A percentile compares a stretch with the other conserved stretches of the same genome.
phyloP scores from a whole-genome alignment of 2,329 filamentous ascomycete genomes.

The Calcarisporium arbuscula region DNA sequence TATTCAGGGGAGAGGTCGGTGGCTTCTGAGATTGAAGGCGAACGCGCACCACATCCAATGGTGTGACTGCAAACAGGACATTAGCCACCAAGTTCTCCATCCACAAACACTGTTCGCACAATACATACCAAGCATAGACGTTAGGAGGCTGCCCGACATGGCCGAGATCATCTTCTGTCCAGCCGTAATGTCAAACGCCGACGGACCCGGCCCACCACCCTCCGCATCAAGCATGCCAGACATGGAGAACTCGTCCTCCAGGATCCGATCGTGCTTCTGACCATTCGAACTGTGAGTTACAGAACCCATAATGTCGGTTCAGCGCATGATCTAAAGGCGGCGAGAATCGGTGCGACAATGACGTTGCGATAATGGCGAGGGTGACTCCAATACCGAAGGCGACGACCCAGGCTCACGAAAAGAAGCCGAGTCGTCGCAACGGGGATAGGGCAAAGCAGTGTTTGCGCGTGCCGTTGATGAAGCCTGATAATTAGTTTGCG shows the following conservation, averaged over 20 bases:
- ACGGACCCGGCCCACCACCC: conserved; percentile 17
- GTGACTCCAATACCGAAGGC: background rate
- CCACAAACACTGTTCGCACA: background rate
- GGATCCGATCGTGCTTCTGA: conserved; percentile 22
- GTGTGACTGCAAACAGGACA: conserved; percentile 59
- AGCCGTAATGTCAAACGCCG: conserved; percentile 64
- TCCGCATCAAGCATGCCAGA: conserved; percentile 19
- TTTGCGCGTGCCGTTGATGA: too few relatives aligned
- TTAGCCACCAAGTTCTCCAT: conserved; percentile 7
- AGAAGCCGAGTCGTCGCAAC: background rate
- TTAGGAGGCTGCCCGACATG: conserved; percentile 82
- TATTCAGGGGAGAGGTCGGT: conserved; percentile 43
- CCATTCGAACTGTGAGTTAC: conserved; percentile 9
- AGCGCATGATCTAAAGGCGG: background rate
- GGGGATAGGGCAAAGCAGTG: too few relatives aligned
- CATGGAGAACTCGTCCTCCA: conserved; percentile 22
- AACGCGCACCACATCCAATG: conserved; percentile 92
- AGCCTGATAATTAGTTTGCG: too few relatives aligned
- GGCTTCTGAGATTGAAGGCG: conserved; percentile 77
- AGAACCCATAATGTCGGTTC: conserved; percentile 10
- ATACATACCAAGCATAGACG: conserved; percentile 73
- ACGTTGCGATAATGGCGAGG: background rate
- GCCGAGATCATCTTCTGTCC: conserved; percentile 93
- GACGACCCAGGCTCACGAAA: conserved; percentile 4
- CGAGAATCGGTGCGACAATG: background rate